Base-by-base conservation (phyloP, 2,329 filamentous ascomycete species). In the Aspergillus bombycis region DNA sequence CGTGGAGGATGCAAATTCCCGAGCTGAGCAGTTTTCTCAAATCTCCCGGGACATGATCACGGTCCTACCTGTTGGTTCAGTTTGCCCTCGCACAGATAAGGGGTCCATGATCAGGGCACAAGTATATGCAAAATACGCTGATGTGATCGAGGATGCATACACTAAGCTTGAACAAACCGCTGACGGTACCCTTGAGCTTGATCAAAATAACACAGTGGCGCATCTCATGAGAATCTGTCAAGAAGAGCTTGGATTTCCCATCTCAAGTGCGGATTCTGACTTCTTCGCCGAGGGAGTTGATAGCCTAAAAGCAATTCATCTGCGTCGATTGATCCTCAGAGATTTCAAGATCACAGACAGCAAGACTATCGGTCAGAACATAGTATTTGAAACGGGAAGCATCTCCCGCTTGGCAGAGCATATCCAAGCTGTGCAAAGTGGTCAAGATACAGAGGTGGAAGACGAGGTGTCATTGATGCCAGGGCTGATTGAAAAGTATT, bases 1-100 rank as follows among this genome's bases (percentile, higher is more conserved):
- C 0, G 66, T 83, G 12, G 70, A 78, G 45, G 64, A 72, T 2
- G 80, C 80, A 28, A 83, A 83, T 62, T 61, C 62, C 2, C 70
- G 74, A 3, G 76, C 80, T 3, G 81, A 83, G 50, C 73, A 74
- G n/a, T 81, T 81, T 62, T 79, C 80, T 0, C 80, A 80, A 46
- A 78, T 83, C 19, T 73, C 80, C 1, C 72, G 72, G n/a, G 80
- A 81, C 26, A 78, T 81, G 72, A 70, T 82, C 26, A 67, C 70
- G 9, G 66, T 77, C 2, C 60, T 82, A 3, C 71, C 76, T 2
- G 63, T 62, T 8, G 76, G 77, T 19, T 68, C 74, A 0, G 68
- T 76, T 0, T 85, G 81, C 54, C 83, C 84, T 0, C 72, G 75
- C 2, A 86, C 85, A 0, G 85, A 86, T 60, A 87, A 87, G 68